These are phyloP conservation scores for Zygotorulaspora chibaensis DNA, from an alignment of 805 yeast genomes.

Conservation along the genomic window DNA sequence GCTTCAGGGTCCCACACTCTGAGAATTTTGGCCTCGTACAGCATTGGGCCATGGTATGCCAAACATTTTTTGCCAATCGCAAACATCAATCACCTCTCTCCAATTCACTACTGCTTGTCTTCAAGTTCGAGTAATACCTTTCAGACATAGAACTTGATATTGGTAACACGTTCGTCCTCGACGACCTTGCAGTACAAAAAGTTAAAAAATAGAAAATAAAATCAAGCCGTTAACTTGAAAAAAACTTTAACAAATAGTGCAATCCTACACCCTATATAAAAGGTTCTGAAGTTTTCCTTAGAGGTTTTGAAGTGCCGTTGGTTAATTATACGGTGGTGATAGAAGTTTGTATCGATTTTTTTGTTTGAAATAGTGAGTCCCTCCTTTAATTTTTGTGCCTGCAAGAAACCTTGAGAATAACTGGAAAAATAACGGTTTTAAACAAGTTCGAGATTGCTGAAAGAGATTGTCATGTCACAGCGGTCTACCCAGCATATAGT, in stretches of 20 bases:
- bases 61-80: constrained; percentile 44
- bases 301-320: background rate
- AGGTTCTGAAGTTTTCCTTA: no score
- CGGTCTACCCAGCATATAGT: constrained; percentile 37
- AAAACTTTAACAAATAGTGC: background rate
- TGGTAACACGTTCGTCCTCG: background rate
- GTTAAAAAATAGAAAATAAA: no score
- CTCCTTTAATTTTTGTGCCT: background rate
- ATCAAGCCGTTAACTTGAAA: background rate
- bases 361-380: background rate
- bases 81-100: constrained; percentile 21
- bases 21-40: constrained; percentile 81
- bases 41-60: constrained; percentile 87
- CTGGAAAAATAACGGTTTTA: background rate
- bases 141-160: background rate
- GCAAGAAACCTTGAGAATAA: background rate
- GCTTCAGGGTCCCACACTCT: constrained; percentile 56
- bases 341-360: no score
- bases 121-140: background rate
- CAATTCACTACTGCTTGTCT: constrained; percentile 14
- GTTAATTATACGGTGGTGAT: background rate
- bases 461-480: constrained; percentile 10
- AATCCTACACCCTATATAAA: background rate
- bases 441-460: background rate
- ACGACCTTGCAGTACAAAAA: background rate